Evolutionary conservation across 73 alveolate genomes (phyloP).

Genomic region (Diophrys appendiculata): DNA sequence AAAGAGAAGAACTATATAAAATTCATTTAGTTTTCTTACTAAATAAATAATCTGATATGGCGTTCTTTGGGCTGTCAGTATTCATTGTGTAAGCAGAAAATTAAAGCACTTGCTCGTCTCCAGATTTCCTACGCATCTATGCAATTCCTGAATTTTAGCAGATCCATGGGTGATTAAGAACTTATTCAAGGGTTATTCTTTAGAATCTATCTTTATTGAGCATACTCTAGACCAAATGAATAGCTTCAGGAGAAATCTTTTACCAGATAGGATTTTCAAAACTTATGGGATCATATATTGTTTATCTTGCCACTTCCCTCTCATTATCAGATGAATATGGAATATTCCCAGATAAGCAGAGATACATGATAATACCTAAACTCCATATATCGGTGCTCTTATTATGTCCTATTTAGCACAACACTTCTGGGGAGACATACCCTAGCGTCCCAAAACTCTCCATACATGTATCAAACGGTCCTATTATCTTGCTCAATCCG

Average conservation of each 20-base stretch:
- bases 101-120: no score
- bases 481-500: conserved; percentile 86
- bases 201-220: conserved; percentile 47
- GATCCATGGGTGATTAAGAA: conserved; percentile 58
- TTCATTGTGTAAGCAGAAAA: no score
- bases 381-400: conserved; percentile 80
- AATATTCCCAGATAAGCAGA: conserved; percentile 73
- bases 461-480: conserved; percentile 79
- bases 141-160: no score
- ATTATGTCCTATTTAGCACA: conserved; percentile 69
- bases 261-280: conserved; percentile 72
- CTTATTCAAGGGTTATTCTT: conserved; percentile 59
- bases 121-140: no score
- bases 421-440: conserved; percentile 89
- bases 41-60: no score
- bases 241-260: conserved; percentile 70
- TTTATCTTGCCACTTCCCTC: conserved; percentile 75
- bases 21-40: no score
- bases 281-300: conserved; percentile 76
- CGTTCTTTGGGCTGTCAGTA: no score
- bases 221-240: conserved; percentile 54
- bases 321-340: conserved; percentile 87
- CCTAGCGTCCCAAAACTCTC: conserved; percentile 88
- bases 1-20: no score
- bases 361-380: conserved; percentile 75